A percentile compares a stretch with the other conserved stretches of the same genome.
Conservation (phyloP, 75 land plant genomes). For the Isoetes taiwanensis region DNA sequence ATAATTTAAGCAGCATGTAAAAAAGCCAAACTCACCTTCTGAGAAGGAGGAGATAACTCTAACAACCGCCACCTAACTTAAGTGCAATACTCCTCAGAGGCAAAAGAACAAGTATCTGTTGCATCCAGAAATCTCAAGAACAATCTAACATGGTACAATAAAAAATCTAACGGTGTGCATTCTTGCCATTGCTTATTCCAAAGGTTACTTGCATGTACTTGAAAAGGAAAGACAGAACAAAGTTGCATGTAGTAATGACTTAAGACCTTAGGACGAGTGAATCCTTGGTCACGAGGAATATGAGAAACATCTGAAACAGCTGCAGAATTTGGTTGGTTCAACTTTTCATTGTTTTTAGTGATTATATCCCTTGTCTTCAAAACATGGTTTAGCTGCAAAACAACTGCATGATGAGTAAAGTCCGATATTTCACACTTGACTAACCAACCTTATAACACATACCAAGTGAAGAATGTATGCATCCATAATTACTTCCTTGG, state of each 20-base stretch:
- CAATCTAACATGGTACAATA: neutral
- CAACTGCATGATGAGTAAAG: too few species aligned
- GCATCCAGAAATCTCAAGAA: neutral
- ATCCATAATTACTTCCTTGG: constrained; percentile 66
- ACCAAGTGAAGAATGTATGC: constrained; percentile 82
- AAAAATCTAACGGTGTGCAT: neutral
- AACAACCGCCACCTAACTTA: constrained; percentile 64
- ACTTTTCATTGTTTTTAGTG: constrained; percentile 59
- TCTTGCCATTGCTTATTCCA: too few species aligned
- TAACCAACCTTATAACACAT: constrained; percentile 10
- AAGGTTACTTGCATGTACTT: too few species aligned
- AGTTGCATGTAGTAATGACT: too few species aligned
- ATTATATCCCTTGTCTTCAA: constrained; percentile 61
- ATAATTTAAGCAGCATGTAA: too few species aligned
- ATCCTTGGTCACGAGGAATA: constrained; percentile 77
- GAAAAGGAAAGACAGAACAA: too few species aligned
- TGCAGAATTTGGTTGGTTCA: constrained; percentile 15
- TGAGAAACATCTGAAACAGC: too few species aligned
- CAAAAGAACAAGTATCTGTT: constrained; percentile 65
- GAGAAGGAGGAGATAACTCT: constrained; percentile 46
- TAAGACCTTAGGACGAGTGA: constrained; percentile 95
- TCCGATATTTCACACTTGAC: too few species aligned
- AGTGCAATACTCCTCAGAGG: constrained; percentile 76
- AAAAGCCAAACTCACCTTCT: constrained; percentile 52
- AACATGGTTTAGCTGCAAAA: constrained; percentile 77